Percentiles rank a stretch among this genome's conserved stretches.
These are phyloP conservation scores for Berberis thunbergii DNA, from an alignment of 164 flowering plant species.

Conservation along the genomic window DNA sequence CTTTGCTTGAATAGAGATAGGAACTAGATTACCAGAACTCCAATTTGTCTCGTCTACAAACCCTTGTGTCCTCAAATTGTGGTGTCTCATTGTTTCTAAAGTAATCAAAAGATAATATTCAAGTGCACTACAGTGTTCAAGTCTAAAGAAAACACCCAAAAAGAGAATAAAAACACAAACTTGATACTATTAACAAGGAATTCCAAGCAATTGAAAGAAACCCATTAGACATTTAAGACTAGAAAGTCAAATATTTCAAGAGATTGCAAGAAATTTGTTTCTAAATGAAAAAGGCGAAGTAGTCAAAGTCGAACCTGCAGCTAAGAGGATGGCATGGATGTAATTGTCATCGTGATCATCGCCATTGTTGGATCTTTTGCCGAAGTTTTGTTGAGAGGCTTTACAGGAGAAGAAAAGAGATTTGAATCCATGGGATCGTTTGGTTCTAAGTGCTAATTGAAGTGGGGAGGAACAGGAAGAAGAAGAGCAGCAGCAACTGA, in stretches of 20 bases:
- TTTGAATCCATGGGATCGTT: slow-evolving; percentile 8
- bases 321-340: slow-evolving; percentile 42
- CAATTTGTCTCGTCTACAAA: slow-evolving; percentile 35
- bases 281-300: neutral
- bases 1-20: slow-evolving; percentile 20
- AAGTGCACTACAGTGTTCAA: too few relatives aligned
- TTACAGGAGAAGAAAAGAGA: slow-evolving; percentile 23
- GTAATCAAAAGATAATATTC: slow-evolving; percentile 6
- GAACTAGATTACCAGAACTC: slow-evolving; percentile 20
- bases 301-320: slow-evolving; percentile 30
- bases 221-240: too few relatives aligned
- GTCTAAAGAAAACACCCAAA: too few relatives aligned
- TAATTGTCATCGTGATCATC: slow-evolving; percentile 22
- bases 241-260: too few relatives aligned
- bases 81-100: slow-evolving; percentile 63
- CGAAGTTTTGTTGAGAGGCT: slow-evolving; percentile 19
- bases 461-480: slow-evolving; percentile 4
- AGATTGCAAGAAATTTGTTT: too few relatives aligned
- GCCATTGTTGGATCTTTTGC: slow-evolving; percentile 14
- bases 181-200: too few relatives aligned
- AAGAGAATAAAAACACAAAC: too few relatives aligned
- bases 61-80: slow-evolving; percentile 37
- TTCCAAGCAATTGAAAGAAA: too few relatives aligned
- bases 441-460: slow-evolving; percentile 3
- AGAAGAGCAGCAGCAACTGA: too few relatives aligned